Base-by-base conservation (phyloP, 352 stramenopile species). In the Phytopythium boreale region DNA sequence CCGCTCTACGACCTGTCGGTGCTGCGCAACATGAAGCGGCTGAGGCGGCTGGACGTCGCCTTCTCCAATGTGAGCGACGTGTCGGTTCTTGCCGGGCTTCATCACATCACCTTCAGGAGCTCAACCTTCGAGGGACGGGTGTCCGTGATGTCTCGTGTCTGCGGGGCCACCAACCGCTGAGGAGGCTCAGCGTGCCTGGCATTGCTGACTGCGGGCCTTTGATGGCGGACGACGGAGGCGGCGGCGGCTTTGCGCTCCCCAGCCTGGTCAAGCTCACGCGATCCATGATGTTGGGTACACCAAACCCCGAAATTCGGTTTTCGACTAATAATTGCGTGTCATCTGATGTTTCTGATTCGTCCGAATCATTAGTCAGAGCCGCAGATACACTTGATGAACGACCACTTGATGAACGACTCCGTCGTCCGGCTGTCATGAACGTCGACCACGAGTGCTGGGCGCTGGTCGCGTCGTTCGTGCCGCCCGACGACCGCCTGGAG, bases 381-480 rank as follows among this genome's bases (percentile, higher is more conserved):
- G 29, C 29, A 8, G 29, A 34, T 34, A 34, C 29, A 8, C 29
- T 34, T 34, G 29, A 34, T 34, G 29, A 3, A 34, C 39, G 17
- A 14, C 15, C 12, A 8, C 34, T 39, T 39, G 15, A 44, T n/a
- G 41, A 47, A 47, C 41, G 7, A 11, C 41, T n/a, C 17, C 9
- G 17, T 22, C 41, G 41, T 10, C 26, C 47, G 0, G 4, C 6
- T 12, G 24, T 11, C 31, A 58, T 60, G 34, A 14, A 61, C 22
- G 5, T 61, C 0, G 36, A 49, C 15, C 56, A 61, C 37, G 56
- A 61, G 56, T 61, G 56, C 56, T 61, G 56, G 56, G 24, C 15
- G 36, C 1, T 49, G 29, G 17, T 61, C 37, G 34, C 36, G 19
- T 15, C 8, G 11, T 61, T 61, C 37, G 7, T 61, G 11, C 37